Base-by-base conservation (phyloP, 495 filamentous ascomycete species). In the Xylaria castorea region DNA sequence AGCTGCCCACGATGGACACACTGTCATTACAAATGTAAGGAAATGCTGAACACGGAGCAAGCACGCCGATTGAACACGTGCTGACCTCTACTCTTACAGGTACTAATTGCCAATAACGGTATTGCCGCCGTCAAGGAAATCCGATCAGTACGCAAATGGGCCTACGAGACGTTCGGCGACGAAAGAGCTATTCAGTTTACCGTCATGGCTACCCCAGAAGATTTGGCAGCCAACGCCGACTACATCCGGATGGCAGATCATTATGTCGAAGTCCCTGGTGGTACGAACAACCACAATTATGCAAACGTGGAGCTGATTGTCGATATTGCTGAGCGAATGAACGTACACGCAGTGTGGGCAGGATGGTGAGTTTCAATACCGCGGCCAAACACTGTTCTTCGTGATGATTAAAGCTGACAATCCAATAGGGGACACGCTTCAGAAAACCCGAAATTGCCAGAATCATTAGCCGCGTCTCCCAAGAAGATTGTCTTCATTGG, bases 261-360 rank as follows among this genome's bases (percentile, higher is more conserved):
- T 88, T 99, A 99, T 80, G 96, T 98, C 72, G 96, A 99, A 85
- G 94, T 97, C 62, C 96, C 96, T n/a, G 96, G 96, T 76, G 96
- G 96, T 77, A 99, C 97, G 58, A 99, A 99, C 85, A 99, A 99
- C 87, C 98, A 99, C 90, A 99, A 99, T 85, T 99, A 99, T 81
- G 96, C 96, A 80, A 99, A 99, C 84, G 96, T 99, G 60, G 96
- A 99, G 85, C 87, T 99, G 76, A 98, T 99, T 81, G 96, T 99
- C 71, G 96, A 99, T 86, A 89, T 99, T 80, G 96, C 96, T n/a
- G 96, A 99, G 86, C 93, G 96, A 44, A 98, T 97, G 94, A 89
- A 92, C 73, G 96, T 98, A 57, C 96, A 99, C 76, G 96, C 96
- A 71, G 96, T 99, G 20, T 99, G 96, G 96, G 96, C 96, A 75